Evolutionary conservation across 2,329 filamentous ascomycete species (phyloP).

Genomic region (Ceratocystis variospora): DNA sequence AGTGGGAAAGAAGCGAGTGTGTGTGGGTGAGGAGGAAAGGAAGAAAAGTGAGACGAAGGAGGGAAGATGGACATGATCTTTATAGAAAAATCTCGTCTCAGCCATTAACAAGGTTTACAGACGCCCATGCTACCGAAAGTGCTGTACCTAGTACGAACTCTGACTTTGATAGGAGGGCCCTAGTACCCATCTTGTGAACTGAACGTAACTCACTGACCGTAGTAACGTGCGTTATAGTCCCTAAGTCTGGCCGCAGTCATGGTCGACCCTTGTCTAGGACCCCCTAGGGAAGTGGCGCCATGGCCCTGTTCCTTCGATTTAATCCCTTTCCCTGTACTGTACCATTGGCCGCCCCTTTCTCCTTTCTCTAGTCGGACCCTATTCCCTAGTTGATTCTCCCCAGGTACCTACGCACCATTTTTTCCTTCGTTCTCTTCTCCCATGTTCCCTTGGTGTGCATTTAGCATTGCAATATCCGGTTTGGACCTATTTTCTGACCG

Average conservation of each 20-base stretch:
- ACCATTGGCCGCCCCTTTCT: conserved; percentile 1
- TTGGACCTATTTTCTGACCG: not conserved
- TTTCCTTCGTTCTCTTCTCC: not conserved
- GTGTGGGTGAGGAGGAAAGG: conserved; percentile 36
- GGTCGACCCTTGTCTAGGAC: not conserved
- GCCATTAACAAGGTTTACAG: conserved; percentile 1
- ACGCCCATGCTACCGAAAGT: conserved; percentile 19
- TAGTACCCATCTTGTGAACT: not conserved
- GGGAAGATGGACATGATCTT: conserved; percentile 32
- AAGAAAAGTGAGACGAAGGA: conserved; percentile 22
- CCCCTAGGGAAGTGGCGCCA: not conserved
- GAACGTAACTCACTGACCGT: not conserved
- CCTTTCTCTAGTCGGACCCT: conserved; percentile 1
- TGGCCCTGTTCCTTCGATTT: not conserved
- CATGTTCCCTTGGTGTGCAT: not conserved
- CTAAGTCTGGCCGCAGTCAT: not conserved
- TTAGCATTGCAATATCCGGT: not conserved
- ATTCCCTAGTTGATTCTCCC: not conserved
- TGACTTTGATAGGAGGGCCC: not conserved
- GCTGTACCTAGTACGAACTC: conserved; percentile 12
- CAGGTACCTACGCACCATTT: not conserved
- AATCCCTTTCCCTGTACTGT: not conserved
- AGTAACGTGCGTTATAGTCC: not conserved
- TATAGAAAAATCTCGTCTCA: conserved; percentile 28
- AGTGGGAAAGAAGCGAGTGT: conserved; percentile 26